Evolutionary conservation across 116 monocot genomes (phyloP).

Genomic region (Dioscorea cayenensis): DNA sequence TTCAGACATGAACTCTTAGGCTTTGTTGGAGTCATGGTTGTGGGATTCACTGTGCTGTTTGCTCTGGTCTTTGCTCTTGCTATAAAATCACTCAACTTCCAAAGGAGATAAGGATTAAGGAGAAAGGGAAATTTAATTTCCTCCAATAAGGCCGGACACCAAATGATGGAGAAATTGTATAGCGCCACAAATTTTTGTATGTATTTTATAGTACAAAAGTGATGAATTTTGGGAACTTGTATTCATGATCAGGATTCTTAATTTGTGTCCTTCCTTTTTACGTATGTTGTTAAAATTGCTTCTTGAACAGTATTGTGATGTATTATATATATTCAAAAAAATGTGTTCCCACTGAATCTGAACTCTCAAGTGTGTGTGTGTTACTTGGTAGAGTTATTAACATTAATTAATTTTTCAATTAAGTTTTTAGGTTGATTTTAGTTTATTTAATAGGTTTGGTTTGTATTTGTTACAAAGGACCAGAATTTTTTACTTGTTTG

Average conservation of each 20-base stretch:
- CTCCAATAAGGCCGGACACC: background rate
- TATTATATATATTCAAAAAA: too few species aligned
- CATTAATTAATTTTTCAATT: too few species aligned
- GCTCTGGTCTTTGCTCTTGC: conserved; percentile 78
- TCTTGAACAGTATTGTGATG: too few species aligned
- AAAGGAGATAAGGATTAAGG: conserved; percentile 37
- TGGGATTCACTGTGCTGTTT: conserved; percentile 64
- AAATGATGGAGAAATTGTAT: background rate
- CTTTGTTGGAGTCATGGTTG: conserved; percentile 65
- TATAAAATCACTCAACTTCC: conserved; percentile 88
- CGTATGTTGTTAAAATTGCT: background rate
- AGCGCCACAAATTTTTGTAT: background rate
- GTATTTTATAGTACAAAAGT: background rate
- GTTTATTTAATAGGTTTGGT: too few species aligned
- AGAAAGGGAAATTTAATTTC: background rate
- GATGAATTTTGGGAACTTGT: background rate
- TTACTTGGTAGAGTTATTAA: too few species aligned
- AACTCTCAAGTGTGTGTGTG: too few species aligned
- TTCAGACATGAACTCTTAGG: conserved; percentile 69
- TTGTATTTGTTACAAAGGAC: too few species aligned
- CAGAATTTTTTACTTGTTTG: too few species aligned
- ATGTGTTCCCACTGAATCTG: too few species aligned
- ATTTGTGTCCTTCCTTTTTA: background rate
- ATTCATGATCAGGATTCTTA: background rate
- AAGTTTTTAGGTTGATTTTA: too few species aligned